A percentile compares a stretch with the other conserved stretches of the same genome.
These are phyloP conservation scores for Fusarium ramigenum DNA, from an alignment of 2,329 filamentous ascomycete species.

Conservation along the genomic window DNA sequence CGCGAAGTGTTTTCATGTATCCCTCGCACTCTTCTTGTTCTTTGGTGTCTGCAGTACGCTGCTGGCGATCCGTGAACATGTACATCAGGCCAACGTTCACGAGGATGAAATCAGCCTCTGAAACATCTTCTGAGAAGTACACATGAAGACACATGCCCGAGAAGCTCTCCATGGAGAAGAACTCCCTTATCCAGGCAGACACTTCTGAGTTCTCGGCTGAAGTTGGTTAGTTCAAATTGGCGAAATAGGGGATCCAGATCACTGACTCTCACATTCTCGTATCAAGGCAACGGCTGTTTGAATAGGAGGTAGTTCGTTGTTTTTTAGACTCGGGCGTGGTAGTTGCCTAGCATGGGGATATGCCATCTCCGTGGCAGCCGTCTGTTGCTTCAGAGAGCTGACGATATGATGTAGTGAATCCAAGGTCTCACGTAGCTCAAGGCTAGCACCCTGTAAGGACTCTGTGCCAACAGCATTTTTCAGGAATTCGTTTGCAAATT, in stretches of 20 bases:
- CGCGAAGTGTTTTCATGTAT: slow-evolving; percentile 39
- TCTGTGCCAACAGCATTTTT: slow-evolving; percentile 48
- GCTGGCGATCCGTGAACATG: slow-evolving; percentile 41
- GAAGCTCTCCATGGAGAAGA: slow-evolving; percentile 44
- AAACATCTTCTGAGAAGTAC: slow-evolving; percentile 47
- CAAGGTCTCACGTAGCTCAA: slow-evolving; percentile 49
- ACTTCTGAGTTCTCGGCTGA: slow-evolving; percentile 36
- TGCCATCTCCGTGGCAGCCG: slow-evolving; percentile 36
- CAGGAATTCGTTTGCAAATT: slow-evolving; percentile 57
- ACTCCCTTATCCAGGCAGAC: slow-evolving; percentile 44
- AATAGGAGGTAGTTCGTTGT: slow-evolving; percentile 36
- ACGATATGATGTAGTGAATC: slow-evolving; percentile 47
- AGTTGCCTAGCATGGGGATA: slow-evolving; percentile 35
- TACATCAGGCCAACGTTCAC: slow-evolving; percentile 47
- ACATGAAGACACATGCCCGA: slow-evolving; percentile 47
- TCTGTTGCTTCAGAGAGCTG: slow-evolving; percentile 39
- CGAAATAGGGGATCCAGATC: not conserved
- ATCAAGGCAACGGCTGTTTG: slow-evolving; percentile 37
- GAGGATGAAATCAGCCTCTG: slow-evolving; percentile 48
- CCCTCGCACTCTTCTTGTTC: slow-evolving; percentile 38
- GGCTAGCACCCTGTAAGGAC: slow-evolving; percentile 40
- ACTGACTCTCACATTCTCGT: slow-evolving; percentile 34
- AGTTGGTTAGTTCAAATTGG: not conserved
- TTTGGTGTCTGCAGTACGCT: slow-evolving; percentile 13
- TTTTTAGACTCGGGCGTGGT: slow-evolving; percentile 33